Conservation (phyloP, 1,139 yeast species). For the Protomyces arabidopsidicola region DNA sequence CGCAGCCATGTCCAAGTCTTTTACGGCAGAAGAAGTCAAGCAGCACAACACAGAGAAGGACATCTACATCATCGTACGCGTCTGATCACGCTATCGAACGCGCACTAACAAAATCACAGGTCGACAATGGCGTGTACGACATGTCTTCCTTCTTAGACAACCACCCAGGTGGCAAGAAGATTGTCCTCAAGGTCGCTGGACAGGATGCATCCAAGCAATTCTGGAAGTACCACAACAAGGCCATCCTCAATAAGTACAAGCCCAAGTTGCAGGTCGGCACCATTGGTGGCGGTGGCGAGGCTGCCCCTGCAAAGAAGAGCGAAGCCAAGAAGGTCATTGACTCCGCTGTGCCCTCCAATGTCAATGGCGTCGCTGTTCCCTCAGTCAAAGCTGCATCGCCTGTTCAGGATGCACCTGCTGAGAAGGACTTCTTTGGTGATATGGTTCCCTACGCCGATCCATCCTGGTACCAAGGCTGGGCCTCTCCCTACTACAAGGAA, state of each 20-base stretch:
- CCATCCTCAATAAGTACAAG: conserved; percentile 43
- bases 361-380: conserved; percentile 17
- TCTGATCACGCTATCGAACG: neutral
- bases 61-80: conserved; percentile 7
- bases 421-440: conserved; percentile 40
- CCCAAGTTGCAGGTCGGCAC: conserved; percentile 42
- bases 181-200: conserved; percentile 63
- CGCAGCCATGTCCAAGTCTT: neutral
- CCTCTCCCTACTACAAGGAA: conserved; percentile 43
- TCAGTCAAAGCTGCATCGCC: neutral
- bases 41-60: conserved; percentile 20
- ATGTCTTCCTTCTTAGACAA: conserved; percentile 72
- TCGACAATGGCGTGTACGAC: conserved; percentile 55
- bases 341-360: conserved; percentile 4
- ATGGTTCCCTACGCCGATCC: conserved; percentile 47
- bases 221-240: conserved; percentile 46
- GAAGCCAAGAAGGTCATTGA: neutral
- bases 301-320: conserved; percentile 3
- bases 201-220: conserved; percentile 81
- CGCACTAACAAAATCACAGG: neutral
- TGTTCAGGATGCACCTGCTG: conserved; percentile 18
- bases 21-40: conserved; percentile 21
- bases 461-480: conserved; percentile 44
- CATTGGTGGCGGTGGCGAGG: conserved; percentile 28
- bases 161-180: conserved; percentile 67